These are phyloP conservation scores for Fusarium xyrophilum DNA, from an alignment of 2,329 filamentous ascomycete genomes.

Conservation along the genomic window DNA sequence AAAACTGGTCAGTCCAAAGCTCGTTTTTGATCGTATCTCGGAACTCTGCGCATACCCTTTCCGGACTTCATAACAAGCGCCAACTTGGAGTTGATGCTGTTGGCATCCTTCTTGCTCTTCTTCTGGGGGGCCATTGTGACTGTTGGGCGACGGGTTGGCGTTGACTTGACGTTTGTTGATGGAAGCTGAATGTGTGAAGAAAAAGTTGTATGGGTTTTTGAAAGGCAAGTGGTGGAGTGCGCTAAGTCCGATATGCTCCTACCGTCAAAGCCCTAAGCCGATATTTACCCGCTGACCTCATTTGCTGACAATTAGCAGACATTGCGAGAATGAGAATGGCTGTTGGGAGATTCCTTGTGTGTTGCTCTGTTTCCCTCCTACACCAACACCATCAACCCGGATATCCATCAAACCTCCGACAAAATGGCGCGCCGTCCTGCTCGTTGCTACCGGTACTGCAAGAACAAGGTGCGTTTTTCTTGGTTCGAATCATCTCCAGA, in stretches of 20 bases:
- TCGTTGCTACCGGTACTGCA: slow-evolving; percentile 99
- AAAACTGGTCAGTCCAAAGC: slow-evolving; percentile 23
- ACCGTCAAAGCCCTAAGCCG: background rate
- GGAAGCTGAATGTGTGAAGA: slow-evolving; percentile 33
- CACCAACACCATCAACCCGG: slow-evolving; percentile 48
- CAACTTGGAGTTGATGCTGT: slow-evolving; percentile 69
- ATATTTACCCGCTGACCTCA: background rate
- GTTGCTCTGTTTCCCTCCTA: slow-evolving; percentile 34
- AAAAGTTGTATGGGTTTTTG: background rate
- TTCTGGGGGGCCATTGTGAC: slow-evolving; percentile 72
- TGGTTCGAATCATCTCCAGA: slow-evolving; percentile 13
- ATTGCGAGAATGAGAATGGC: background rate
- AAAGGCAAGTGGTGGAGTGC: background rate
- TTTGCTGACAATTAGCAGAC: background rate
- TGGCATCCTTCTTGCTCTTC: slow-evolving; percentile 86
- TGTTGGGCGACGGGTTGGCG: slow-evolving; percentile 47
- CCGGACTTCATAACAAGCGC: slow-evolving; percentile 70
- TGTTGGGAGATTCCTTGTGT: background rate
- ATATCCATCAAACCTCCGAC: slow-evolving; percentile 65
- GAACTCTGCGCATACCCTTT: slow-evolving; percentile 68
- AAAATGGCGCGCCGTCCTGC: slow-evolving; percentile 99
- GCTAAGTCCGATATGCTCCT: background rate
- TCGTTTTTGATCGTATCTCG: background rate
- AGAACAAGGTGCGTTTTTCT: slow-evolving; percentile 89
- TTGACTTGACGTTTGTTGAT: slow-evolving; percentile 46